Base-by-base conservation (phyloP, 2,329 filamentous ascomycete species). In the Aspergillus oerlinghausenensis region DNA sequence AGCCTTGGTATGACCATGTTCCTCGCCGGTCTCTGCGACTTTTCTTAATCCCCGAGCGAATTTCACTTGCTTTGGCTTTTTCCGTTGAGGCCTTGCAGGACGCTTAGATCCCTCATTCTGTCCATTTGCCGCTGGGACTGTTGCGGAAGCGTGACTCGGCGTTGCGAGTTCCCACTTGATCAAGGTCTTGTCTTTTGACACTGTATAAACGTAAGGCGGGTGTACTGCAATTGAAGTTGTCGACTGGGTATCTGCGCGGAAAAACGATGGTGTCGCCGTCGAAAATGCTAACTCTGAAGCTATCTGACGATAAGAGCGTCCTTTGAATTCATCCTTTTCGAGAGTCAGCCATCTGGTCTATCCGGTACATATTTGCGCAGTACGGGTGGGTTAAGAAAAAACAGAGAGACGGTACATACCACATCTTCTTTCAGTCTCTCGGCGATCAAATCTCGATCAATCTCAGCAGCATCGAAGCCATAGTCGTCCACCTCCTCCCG, bases 401-500 rank as follows among this genome's bases (percentile, higher is more conserved):
- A 11, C 1, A 26, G 5, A 47, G 21, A 49, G 50, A 40, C 8
- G 40, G 55, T 53, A 73, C 76, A 64, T 77, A 78, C 87, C 47
- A 94, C 90, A 71, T 97, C 94, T 75, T 97, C 91, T 74, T 93
- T 87, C 66, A 99, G 79, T 65, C 92, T 82, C 73, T 96, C 90
- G 45, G 93, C 92, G 67, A 99, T 92, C 65, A 97, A 78, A 70
- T 99, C 94, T 57, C 88, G 83, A 76, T 97, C 94, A 57, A 99
- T 89, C 53, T 97, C 90, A 65, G 88, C 92, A 7, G 94, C 94
- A 75, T 99, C 92, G 69, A 97, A 99, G 42, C 92, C 94, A 53
- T 82, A 83, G 62, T 91, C 88, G 65, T 95, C 88, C 56, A 91
- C 86, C 64, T 96, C 89, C 67, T 89, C 84, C 67, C 88, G 86